Evolutionary conservation across 495 filamentous ascomycete genomes (phyloP), one percentile per base, ranked within the genome.

Genomic region (Aspergillus steynii): DNA sequence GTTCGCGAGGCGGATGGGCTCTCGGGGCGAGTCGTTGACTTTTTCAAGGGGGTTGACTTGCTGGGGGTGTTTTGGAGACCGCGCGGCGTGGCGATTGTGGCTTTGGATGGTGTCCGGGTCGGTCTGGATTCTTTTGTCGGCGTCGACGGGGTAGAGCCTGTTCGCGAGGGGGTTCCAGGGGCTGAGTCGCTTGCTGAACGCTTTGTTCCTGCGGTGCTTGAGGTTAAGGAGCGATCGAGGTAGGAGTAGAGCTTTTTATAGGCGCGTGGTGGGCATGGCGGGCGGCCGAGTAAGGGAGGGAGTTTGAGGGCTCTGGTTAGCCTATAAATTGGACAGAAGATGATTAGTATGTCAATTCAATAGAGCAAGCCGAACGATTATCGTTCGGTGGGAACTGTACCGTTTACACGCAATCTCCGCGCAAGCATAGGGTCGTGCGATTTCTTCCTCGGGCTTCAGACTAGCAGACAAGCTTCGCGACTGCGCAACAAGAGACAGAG

Each of bases 321-420:
- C 60, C 93, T 94, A 51, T 20, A 37, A 10, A 29, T 32, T 28
- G 4, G 10, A 14, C 48, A 42, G 12, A 12, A 56, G 26, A n/a
- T 25, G 48, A 53, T 69, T 32, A 71, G 66, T 31, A 59, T 63
- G 14, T 55, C 49, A 50, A n/a, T 32, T 4, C 51, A 20, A 61
- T 29, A 29, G 34, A 54, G 25, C 20, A 59, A 6, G 28, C 29
- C 46, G 49, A 56, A 50, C 9, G 6, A 5, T 15, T 14, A 31
- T 34, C 32, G 20, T 29, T 54, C 28, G 2, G 2, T 28, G n/a
- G 5, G 14, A 25, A 26, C 52, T 62, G 55, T 61, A 90, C 90
- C 91, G 84, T 73, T 92, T 90, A 75, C 94, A 97, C 46, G 95
- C 95, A 37, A 99, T 84, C 72, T 98, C 88, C 1, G 92, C 90